Conservation (phyloP, 169 alveolate genomes). For the Miamiensis avidus region DNA sequence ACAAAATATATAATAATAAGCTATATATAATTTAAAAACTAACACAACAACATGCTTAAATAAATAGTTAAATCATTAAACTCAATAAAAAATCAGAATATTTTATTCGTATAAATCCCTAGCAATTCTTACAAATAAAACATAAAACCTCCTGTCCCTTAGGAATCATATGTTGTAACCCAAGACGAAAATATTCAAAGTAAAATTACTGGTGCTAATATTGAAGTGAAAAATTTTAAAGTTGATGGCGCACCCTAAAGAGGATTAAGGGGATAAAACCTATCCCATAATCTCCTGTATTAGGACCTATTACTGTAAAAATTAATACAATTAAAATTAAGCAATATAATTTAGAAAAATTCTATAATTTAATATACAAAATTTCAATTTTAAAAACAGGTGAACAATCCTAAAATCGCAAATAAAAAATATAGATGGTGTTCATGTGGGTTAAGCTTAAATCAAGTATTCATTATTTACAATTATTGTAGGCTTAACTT, state of each 20-base stretch:
- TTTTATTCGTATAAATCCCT: too few relatives aligned
- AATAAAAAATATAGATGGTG: constrained; percentile 61
- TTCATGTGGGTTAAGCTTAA: constrained; percentile 53
- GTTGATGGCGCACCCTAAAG: constrained; percentile 1
- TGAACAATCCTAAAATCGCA: constrained; percentile 53
- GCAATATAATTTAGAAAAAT: not conserved
- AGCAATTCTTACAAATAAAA: not conserved
- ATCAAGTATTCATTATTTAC: constrained; percentile 30
- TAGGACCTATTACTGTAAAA: constrained; percentile 39
- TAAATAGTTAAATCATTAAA: too few relatives aligned
- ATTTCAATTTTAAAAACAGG: constrained; percentile 3
- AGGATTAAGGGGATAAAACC: constrained; percentile 25
- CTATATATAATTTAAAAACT: too few relatives aligned
- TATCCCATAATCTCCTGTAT: constrained; percentile 37
- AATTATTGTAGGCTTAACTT: not conserved
- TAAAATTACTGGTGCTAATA: not conserved
- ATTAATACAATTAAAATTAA: not conserved
- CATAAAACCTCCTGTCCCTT: not conserved
- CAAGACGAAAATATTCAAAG: not conserved
- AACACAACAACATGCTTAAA: too few relatives aligned
- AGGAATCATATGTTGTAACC: constrained; percentile 10
- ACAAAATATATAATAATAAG: too few relatives aligned
- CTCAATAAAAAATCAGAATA: too few relatives aligned
- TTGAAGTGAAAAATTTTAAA: constrained; percentile 9
- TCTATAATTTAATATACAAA: not conserved